phyloP scores from a whole-genome alignment of 192 early-diverging fungal genomes.

The Coemansia sp. region DNA sequence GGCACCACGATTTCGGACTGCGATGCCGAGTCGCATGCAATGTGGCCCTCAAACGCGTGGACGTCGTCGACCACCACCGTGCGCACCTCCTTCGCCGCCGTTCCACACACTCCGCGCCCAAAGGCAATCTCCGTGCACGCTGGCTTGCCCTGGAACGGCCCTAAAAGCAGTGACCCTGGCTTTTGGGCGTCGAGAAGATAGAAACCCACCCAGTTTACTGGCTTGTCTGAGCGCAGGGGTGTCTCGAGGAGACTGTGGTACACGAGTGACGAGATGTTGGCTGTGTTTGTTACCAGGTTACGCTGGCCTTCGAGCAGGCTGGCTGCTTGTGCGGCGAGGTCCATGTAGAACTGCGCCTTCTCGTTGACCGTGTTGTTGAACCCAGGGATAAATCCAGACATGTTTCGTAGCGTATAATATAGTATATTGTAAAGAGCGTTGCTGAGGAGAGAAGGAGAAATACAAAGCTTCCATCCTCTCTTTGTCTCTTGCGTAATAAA shows the following conservation, averaged over 20 bases:
- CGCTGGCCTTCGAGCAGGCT: conserved; percentile 66
- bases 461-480: too few relatives aligned
- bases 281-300: conserved; percentile 73
- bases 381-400: conserved; percentile 41
- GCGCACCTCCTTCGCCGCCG: conserved; percentile 57
- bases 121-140: conserved; percentile 84
- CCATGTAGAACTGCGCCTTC: conserved; percentile 72
- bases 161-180: conserved; percentile 57
- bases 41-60: conserved; percentile 80
- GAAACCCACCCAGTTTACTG: conserved; percentile 79
- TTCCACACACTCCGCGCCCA: conserved; percentile 87
- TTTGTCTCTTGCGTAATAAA: too few relatives aligned
- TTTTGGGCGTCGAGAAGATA: conserved; percentile 61
- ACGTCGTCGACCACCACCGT: conserved; percentile 74
- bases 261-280: conserved; percentile 75
- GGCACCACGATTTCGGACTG: conserved; percentile 89
- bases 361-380: conserved; percentile 33
- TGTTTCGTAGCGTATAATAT: too few relatives aligned
- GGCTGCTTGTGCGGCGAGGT: conserved; percentile 56
- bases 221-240: conserved; percentile 55
- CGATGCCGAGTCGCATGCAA: conserved; percentile 84
- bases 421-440: too few relatives aligned
- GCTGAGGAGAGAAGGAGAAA: too few relatives aligned
- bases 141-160: conserved; percentile 88
- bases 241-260: conserved; percentile 72